A percentile compares a stretch with the other conserved stretches of the same genome.
Conservation (phyloP, 2,329 filamentous ascomycete genomes). For the Colletotrichum tamarilloi region DNA sequence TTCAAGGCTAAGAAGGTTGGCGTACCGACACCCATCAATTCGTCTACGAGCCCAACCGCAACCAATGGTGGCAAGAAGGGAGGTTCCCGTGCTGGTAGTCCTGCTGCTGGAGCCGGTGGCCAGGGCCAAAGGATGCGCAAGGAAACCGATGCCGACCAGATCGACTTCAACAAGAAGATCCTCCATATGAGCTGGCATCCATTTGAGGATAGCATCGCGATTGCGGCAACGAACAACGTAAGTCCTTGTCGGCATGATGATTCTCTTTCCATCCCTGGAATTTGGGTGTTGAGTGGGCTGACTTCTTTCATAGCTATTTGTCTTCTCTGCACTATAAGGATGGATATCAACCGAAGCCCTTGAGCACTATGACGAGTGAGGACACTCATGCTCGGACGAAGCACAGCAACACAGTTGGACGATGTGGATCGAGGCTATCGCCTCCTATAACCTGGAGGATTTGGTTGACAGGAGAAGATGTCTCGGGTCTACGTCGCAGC, state of each 20-base stretch:
- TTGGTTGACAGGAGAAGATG: background rate
- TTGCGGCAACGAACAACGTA: slow-evolving; percentile 99
- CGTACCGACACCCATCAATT: slow-evolving; percentile 95
- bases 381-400: background rate
- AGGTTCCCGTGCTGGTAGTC: slow-evolving; percentile 87
- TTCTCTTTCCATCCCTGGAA: background rate
- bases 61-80: slow-evolving; percentile 85
- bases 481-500: background rate
- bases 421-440: background rate
- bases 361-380: background rate
- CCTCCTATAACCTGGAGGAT: background rate
- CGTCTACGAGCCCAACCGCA: slow-evolving; percentile 76
- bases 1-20: slow-evolving; percentile 99
- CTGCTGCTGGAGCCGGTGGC: slow-evolving; percentile 70
- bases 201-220: slow-evolving; percentile 98
- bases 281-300: background rate
- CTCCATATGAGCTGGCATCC: slow-evolving; percentile 99
- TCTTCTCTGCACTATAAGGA: slow-evolving; percentile 78
- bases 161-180: slow-evolving; percentile 99
- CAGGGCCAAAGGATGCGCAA: slow-evolving; percentile 97
- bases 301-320: slow-evolving; percentile 69
- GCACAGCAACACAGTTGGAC: slow-evolving; percentile 8
- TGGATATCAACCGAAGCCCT: background rate
- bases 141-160: slow-evolving; percentile 98
- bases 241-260: slow-evolving; percentile 52